Percentiles rank a stretch among this genome's conserved stretches.
These are phyloP conservation scores for Aspergillus funiculosus DNA, from an alignment of 495 filamentous ascomycete genomes.

Conservation along the genomic window DNA sequence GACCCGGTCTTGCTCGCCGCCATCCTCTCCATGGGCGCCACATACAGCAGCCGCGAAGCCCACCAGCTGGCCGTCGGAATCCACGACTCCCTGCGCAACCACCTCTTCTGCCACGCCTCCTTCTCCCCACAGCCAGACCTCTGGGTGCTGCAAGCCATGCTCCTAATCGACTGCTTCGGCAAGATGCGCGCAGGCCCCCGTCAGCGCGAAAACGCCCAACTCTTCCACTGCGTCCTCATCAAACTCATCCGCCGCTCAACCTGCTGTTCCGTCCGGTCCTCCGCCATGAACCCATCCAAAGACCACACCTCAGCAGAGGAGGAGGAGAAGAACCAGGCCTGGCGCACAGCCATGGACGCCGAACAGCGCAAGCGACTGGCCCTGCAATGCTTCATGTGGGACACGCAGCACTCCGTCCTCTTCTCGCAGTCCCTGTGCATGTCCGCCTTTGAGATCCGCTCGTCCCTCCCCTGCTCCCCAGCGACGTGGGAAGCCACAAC, in stretches of 20 bases:
- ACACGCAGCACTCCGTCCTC: constrained; percentile 51
- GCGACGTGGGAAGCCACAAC: constrained; percentile 47
- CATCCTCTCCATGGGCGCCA: constrained; percentile 49
- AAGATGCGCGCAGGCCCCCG: constrained; percentile 51
- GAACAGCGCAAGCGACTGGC: constrained; percentile 51
- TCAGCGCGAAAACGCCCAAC: constrained; percentile 50
- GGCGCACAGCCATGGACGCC: constrained; percentile 44
- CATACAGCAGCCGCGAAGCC: constrained; percentile 48
- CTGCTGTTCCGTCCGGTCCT: constrained; percentile 41
- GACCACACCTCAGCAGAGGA: constrained; percentile 24
- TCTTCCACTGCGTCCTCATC: constrained; percentile 54
- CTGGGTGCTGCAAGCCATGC: constrained; percentile 51
- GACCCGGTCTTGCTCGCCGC: constrained; percentile 45
- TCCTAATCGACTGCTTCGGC: constrained; percentile 55
- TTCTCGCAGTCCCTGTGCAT: constrained; percentile 55
- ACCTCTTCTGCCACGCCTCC: constrained; percentile 36
- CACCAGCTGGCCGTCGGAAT: constrained; percentile 50
- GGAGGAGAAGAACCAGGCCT: constrained; percentile 15
- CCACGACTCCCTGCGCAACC: constrained; percentile 43
- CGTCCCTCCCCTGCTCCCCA: constrained; percentile 42
- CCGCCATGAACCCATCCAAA: constrained; percentile 16
- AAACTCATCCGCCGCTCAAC: constrained; percentile 52
- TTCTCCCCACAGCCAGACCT: constrained; percentile 46
- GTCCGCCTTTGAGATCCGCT: constrained; percentile 51
- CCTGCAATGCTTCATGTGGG: constrained; percentile 56